Base-by-base conservation (phyloP, 2,329 filamentous ascomycete genomes). In the Neonectria faginata region DNA sequence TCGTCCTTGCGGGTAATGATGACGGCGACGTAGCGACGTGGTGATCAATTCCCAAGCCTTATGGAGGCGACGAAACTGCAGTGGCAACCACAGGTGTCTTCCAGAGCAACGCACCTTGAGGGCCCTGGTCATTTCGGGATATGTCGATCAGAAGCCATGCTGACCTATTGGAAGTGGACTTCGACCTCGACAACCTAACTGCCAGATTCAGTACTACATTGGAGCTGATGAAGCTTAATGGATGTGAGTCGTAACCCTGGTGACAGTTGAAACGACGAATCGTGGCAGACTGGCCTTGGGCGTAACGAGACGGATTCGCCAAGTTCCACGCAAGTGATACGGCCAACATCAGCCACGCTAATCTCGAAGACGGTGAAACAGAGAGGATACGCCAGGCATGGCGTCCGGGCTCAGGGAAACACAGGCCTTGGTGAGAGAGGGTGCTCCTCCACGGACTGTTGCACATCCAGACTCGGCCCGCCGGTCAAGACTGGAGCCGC, bases 381-480 rank as follows among this genome's bases (percentile, higher is more conserved):
- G 66, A 66, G 57, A 68, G 56, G 66, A 67, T 66, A 64, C 44
- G 50, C 31, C 66, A 50, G 62, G 60, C 57, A 64, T 68, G 29
- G 61, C 61, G 61, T 56, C 65, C 62, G 55, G 66, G 61, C 53
- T 45, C 59, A 57, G 31, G 59, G 72, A 64, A 51, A 57, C 64
- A 73, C 67, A 67, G 31, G 36, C 45, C 48, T 62, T 61, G 57
- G 60, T 67, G 61, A 66, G 52, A 56, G 60, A 65, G 62, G 48
- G 51, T 64, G 56, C 39, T 56, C 63, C 39, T 64, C 60, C 62
- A 58, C 25, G 36, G 60, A 52, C 41, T 44, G 70, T 71, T 67
- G 68, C 56, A 71, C 70, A 64, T 60, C 60, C 68, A 70, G 72
- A 73, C 72, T 74, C 72, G 72, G 72, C 68, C 72, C 70, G 72